Evolutionary conservation across 352 stramenopile species (phyloP).

Genomic region (Saprolegnia diclina): DNA sequence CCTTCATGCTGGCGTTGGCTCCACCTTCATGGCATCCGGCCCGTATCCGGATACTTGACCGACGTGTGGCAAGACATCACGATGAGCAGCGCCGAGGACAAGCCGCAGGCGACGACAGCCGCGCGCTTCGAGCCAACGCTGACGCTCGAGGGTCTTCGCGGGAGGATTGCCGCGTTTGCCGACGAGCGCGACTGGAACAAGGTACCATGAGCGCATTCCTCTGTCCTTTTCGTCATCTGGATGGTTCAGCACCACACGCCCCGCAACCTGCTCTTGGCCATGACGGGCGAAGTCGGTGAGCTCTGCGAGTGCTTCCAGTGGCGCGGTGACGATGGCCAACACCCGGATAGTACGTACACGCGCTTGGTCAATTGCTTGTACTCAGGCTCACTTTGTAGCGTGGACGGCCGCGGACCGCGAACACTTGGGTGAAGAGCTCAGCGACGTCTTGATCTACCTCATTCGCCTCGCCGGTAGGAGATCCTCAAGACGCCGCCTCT

Average conservation of each 20-base stretch:
- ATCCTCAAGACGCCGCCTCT: neutral
- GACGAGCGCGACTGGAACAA: conserved; percentile 61
- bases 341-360: conserved; percentile 41
- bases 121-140: conserved; percentile 20
- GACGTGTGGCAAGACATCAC: neutral
- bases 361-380: neutral
- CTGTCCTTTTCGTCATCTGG: no score
- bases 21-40: no score
- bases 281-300: conserved; percentile 94
- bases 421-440: conserved; percentile 94
- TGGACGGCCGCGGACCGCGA: conserved; percentile 76
- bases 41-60: no score
- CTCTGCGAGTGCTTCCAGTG: conserved; percentile 95
- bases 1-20: no score
- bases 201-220: conserved; percentile 30
- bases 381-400: conserved; percentile 34
- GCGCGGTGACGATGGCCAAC: conserved; percentile 72
- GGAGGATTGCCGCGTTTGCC: conserved; percentile 48
- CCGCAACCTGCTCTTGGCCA: conserved; percentile 91
- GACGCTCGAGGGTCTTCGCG: conserved; percentile 53
- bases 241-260: conserved; percentile 62
- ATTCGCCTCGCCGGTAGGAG: conserved; percentile 81
- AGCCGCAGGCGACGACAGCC: neutral
- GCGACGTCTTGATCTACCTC: conserved; percentile 96
- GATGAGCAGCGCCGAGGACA: neutral